A percentile compares a stretch with the other conserved stretches of the same genome.
phyloP scores from a whole-genome alignment of 2,329 filamentous ascomycete genomes.

The Hypoxylon sp. region DNA sequence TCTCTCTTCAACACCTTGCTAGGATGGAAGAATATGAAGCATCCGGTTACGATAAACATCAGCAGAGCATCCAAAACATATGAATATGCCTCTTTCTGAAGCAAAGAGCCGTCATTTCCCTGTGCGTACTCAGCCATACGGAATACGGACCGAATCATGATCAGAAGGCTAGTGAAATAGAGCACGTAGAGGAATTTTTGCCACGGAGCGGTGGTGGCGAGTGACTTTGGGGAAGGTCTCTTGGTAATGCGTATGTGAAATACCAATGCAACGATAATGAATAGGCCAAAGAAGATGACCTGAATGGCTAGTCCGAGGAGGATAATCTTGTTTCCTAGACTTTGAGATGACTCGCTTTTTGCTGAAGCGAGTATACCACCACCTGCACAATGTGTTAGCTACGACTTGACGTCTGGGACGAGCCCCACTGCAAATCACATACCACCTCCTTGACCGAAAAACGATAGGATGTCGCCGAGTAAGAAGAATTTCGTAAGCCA shows the following conservation, averaged over 20 bases:
- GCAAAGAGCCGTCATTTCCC: constrained; percentile 54
- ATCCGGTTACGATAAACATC: constrained; percentile 25
- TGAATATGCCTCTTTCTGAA: constrained; percentile 54
- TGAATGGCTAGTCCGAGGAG: constrained; percentile 59
- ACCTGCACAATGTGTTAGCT: no score
- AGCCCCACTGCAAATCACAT: constrained; percentile 2
- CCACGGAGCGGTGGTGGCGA: constrained; percentile 32
- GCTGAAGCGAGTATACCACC: constrained; percentile 51
- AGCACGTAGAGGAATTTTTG: constrained; percentile 20
- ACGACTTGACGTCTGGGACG: no score
- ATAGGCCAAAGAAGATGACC: constrained; percentile 59
- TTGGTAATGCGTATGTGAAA: constrained; percentile 56
- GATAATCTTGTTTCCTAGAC: constrained; percentile 55
- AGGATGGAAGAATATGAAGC: constrained; percentile 30
- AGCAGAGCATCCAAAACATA: constrained; percentile 54
- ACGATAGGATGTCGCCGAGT: constrained; percentile 56
- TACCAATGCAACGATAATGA: constrained; percentile 54
- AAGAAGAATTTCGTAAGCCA: constrained; percentile 63
- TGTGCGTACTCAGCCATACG: constrained; percentile 58
- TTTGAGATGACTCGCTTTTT: constrained; percentile 43
- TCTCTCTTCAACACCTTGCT: constrained; percentile 19
- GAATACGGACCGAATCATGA: constrained; percentile 58
- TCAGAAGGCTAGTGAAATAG: constrained; percentile 46
- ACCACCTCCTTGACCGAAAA: constrained; percentile 56
- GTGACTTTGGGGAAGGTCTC: constrained; percentile 43